Evolutionary conservation across 306 rosid genomes (phyloP), one percentile per base, ranked within the genome.

Genomic region (Pyrus betulifolia): DNA sequence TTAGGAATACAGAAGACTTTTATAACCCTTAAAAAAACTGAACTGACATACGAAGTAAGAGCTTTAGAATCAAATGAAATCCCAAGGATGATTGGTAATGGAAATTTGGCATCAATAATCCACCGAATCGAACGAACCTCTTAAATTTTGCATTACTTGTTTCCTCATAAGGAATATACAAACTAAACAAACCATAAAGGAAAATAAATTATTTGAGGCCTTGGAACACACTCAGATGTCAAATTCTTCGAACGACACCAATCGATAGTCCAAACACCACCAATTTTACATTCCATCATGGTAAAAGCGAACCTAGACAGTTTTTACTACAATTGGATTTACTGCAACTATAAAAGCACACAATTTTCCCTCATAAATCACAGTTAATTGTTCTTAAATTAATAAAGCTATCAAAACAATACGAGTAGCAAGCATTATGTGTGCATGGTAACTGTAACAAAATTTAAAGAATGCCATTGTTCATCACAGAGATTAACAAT

Each of bases 301-400:
- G 30, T 21, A 35, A 51, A 21, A 28, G 27, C 12, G 12, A 51
- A 14, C 46, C 6, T 1, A 22, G 23, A 31, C 31, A 13, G 18
- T 23, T 63, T 27, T 51, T 72, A 58, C 70, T 64, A 72, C 72
- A 72, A 33, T 21, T n/a, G 44, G 22, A 40, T 15, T 22, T 22
- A 38, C 67, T 57, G 28, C 28, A 60, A 30, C 35, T 8, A 31
- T 11, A 71, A 35, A 46, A 28, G 5, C 40, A 15, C 59, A 31
- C 22, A 28, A 61, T 22, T 54, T 61, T 49, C 57, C 38, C 77
- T 58, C 74, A 67, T 62, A 67, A 78, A 25, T 46, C 59, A 46
- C 72, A 60, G 31, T 17, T 79, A 25, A 79, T 28, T 75, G 38
- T 40, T 66, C 33, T 74, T 38, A 49, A 81, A 69, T 67, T 44